Evolutionary conservation across 2,329 filamentous ascomycete species (phyloP).

Genomic region (Arthrobotrys conoides): DNA sequence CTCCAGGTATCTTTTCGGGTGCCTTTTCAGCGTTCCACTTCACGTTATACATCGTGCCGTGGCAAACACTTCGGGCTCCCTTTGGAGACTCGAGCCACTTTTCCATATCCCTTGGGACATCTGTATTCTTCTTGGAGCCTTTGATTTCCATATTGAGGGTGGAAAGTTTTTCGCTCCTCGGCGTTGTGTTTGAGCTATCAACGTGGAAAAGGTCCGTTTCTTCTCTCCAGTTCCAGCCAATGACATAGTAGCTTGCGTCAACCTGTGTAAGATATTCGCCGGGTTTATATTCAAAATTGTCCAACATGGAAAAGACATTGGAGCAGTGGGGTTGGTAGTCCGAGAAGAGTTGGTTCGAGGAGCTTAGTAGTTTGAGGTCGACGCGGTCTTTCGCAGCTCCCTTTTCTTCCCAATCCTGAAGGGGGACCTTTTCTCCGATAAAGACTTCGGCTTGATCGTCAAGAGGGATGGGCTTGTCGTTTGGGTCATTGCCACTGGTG

Average conservation of each 20-base stretch:
- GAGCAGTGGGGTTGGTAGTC: conserved; percentile 68
- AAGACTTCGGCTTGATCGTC: conserved; percentile 68
- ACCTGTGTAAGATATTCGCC: conserved; percentile 59
- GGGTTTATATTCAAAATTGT: conserved; percentile 66
- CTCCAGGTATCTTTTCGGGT: conserved; percentile 65
- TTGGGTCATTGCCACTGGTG: conserved; percentile 32
- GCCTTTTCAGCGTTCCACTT: conserved; percentile 65
- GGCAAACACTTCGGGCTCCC: conserved; percentile 64
- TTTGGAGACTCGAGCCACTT: conserved; percentile 39
- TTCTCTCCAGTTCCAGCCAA: conserved; percentile 66
- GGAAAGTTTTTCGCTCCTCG: conserved; percentile 3
- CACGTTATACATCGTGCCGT: conserved; percentile 67
- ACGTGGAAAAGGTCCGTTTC: conserved; percentile 8
- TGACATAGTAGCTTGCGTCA: conserved; percentile 66
- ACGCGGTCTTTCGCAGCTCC: neutral
- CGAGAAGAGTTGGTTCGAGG: conserved; percentile 67
- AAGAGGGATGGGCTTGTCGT: conserved; percentile 61
- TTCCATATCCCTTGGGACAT: conserved; percentile 59
- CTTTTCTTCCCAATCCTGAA: conserved; percentile 61
- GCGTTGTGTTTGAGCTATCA: neutral
- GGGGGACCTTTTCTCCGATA: conserved; percentile 66
- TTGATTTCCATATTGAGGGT: conserved; percentile 24
- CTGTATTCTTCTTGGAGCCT: conserved; percentile 21
- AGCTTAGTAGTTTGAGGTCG: conserved; percentile 32
- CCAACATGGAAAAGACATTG: conserved; percentile 68